These are phyloP conservation scores for Fusarium verrucosum DNA, from an alignment of 2,329 filamentous ascomycete genomes.

Conservation along the genomic window DNA sequence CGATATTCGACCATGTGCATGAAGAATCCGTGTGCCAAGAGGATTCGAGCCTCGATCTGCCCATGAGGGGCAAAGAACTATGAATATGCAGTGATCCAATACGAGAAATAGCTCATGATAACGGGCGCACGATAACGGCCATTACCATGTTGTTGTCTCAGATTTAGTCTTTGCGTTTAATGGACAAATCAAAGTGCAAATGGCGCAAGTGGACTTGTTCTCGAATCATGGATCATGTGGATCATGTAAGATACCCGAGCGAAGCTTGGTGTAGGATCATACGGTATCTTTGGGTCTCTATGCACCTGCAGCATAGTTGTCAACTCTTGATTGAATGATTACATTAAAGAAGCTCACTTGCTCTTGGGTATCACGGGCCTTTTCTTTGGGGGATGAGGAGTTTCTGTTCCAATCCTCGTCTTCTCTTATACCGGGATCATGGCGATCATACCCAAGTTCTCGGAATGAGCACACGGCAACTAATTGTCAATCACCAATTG, in stretches of 20 bases:
- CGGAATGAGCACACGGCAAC: background rate
- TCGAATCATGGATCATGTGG: background rate
- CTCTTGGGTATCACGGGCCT: background rate
- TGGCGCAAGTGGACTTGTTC: constrained; percentile 15
- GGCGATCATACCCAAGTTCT: background rate
- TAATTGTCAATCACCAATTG: background rate
- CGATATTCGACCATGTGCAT: constrained; percentile 32
- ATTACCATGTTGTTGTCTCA: constrained; percentile 8
- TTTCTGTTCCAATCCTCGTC: background rate
- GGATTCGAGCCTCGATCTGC: constrained; percentile 21
- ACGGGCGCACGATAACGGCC: constrained; percentile 7
- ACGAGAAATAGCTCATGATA: constrained; percentile 1
- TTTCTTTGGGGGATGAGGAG: background rate
- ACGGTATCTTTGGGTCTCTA: background rate
- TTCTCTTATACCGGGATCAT: background rate
- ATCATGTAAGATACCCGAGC: constrained; percentile 9
- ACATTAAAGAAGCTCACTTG: background rate
- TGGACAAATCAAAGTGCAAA: constrained; percentile 8
- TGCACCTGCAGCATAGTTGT: background rate
- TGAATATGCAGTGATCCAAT: background rate
- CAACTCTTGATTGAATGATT: background rate
- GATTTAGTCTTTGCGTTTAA: background rate
- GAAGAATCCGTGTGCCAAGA: constrained; percentile 25
- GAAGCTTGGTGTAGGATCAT: background rate
- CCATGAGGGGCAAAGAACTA: constrained; percentile 10